Base-by-base conservation (phyloP, 106 monocot genomes). In the Apostasia ramifera region DNA sequence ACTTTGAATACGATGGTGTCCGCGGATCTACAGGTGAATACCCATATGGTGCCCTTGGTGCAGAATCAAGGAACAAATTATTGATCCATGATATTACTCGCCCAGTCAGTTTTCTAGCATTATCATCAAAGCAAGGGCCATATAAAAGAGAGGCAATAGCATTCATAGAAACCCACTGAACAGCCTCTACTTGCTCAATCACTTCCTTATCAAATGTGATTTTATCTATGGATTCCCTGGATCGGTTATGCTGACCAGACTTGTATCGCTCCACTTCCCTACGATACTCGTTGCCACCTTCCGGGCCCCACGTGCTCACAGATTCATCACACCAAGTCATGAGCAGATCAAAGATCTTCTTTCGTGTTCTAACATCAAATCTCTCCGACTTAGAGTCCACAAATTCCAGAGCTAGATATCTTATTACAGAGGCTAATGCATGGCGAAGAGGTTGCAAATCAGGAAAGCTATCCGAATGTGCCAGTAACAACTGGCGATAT, bases 91-190 rank as follows among this genome's bases (percentile, higher is more conserved):
- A 68, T 26, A 98, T 82, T 40, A 93, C 87, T 4, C 90, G 66
- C 6, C 98, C 98, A 69, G 70, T 74, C 87, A 93, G 78, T 48
- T 98, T 98, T 80, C 93, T 93, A 46, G 98, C 85, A 74, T 90
- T 93, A 58, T 98, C 98, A 83, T 98, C 98, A 78, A 98, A 98
- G 58, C 90, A 98, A 70, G 98, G 87, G 1, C 98, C 98, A 74
- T 93, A 90, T 61, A 98, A 62, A 37, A 98, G 84, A 76, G 98
- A 93, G 26, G 90, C 92, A 80, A 98, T 85, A 59, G 98, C 93
- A 85, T 93, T 93, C 90, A 98, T 85, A 11, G 93, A 81, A 46
- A 78, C 84, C 98, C 98, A 98, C 52, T 90, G 93, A 59, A 93
- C 78, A 58, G 98, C 86, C 68, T 98, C 98, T 14, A 81, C 74